A percentile compares a stretch with the other conserved stretches of the same genome.
phyloP scores from a whole-genome alignment of 139 green algal genomes.

The Protoeuglena noctilucae region DNA sequence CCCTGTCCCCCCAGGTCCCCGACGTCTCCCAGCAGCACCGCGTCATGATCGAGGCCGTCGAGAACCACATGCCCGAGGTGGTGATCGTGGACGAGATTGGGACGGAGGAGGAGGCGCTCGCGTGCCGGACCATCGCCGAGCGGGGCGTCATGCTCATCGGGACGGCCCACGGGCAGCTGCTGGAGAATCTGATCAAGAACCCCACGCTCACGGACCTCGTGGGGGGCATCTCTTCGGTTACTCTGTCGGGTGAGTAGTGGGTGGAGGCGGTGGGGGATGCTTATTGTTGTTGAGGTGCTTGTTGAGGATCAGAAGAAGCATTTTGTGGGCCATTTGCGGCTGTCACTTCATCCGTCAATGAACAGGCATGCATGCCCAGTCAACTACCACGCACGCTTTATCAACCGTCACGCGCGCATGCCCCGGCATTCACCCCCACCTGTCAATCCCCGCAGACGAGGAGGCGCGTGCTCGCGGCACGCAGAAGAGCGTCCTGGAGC shows the following conservation, averaged over 20 bases:
- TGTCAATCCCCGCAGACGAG: conserved; percentile 69
- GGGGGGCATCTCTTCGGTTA: conserved; percentile 50
- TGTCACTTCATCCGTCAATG: no score
- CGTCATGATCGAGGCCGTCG: conserved; percentile 92
- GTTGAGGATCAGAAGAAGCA: no score
- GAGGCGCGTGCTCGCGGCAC: conserved; percentile 65
- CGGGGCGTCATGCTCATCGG: conserved; percentile 84
- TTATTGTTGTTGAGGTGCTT: no score
- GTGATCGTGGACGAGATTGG: conserved; percentile 95
- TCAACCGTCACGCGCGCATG: no score
- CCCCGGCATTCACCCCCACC: no score
- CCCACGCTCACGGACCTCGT: conserved; percentile 63
- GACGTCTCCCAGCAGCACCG: conserved; percentile 72
- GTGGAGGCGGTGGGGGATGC: conserved; percentile 7
- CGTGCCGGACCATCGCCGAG: conserved; percentile 92
- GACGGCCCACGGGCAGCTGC: conserved; percentile 83
- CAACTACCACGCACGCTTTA: no score
- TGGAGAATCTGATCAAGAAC: conserved; percentile 98
- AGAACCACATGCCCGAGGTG: conserved; percentile 92
- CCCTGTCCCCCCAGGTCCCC: conserved; percentile 26
- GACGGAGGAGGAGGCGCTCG: conserved; percentile 84
- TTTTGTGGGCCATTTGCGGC: no score
- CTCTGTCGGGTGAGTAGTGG: conserved; percentile 20
- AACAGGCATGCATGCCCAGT: no score
- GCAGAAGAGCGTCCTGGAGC: conserved; percentile 92